Evolutionary conservation across 2,329 filamentous ascomycete species (phyloP).

Genomic region (Ceratocystis variospora): DNA sequence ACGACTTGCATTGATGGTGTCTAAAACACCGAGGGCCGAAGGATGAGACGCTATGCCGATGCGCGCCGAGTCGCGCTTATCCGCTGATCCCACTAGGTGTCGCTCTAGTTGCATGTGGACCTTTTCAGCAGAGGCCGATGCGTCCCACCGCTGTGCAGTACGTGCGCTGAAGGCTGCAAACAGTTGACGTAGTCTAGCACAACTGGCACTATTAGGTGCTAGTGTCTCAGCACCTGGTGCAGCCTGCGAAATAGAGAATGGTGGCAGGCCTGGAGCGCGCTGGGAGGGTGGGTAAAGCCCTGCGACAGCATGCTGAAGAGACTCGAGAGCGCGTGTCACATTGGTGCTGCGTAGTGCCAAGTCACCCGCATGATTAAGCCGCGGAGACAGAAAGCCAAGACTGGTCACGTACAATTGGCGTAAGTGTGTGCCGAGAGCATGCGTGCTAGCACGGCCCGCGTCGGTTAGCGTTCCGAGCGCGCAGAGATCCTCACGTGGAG

Average conservation of each 20-base stretch:
- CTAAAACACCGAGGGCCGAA: constrained; percentile 78
- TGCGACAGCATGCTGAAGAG: constrained; percentile 59
- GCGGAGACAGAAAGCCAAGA: constrained; percentile 53
- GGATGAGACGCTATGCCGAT: constrained; percentile 54
- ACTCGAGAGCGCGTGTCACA: constrained; percentile 62
- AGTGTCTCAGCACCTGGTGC: constrained; percentile 59
- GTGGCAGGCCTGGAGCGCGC: constrained; percentile 36
- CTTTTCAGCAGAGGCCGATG: constrained; percentile 68
- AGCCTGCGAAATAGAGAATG: constrained; percentile 33
- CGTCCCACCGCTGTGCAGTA: constrained; percentile 60
- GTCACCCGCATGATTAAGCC: constrained; percentile 35
- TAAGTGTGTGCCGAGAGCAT: constrained; percentile 52
- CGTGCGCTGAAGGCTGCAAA: constrained; percentile 57
- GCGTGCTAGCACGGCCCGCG: constrained; percentile 57
- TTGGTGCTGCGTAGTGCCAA: constrained; percentile 64
- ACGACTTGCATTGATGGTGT: constrained; percentile 77
- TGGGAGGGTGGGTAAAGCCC: constrained; percentile 54
- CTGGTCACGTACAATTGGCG: constrained; percentile 62
- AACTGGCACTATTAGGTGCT: constrained; percentile 64
- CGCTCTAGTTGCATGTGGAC: constrained; percentile 63
- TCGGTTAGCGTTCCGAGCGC: constrained; percentile 66
- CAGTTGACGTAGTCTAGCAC: constrained; percentile 57
- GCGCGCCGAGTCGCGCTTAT: constrained; percentile 23
- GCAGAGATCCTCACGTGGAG: constrained; percentile 69
- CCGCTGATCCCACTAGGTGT: constrained; percentile 50